These are phyloP conservation scores for Aureobasidium sp. DNA, from an alignment of 2,329 filamentous ascomycete species.

Conservation along the genomic window DNA sequence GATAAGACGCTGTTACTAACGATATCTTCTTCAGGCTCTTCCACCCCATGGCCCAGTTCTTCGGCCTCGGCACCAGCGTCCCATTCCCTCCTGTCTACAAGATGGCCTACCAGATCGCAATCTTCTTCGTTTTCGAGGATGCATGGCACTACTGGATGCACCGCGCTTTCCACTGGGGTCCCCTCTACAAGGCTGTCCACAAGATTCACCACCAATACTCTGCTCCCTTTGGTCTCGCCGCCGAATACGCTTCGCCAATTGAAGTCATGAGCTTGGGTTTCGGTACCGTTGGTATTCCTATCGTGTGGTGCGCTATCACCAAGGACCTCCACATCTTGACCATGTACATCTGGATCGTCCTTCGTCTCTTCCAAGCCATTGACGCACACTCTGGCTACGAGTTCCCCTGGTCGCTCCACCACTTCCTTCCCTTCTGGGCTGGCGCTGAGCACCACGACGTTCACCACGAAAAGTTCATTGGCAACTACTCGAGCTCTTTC, in stretches of 20 bases:
- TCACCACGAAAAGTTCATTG: conserved; percentile 97
- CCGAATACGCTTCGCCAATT: conserved; percentile 95
- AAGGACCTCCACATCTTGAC: conserved; percentile 88
- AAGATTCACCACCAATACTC: conserved; percentile 99
- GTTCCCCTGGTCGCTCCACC: conserved; percentile 93
- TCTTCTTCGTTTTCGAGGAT: conserved; percentile 96
- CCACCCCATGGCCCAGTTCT: conserved; percentile 90
- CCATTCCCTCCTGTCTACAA: conserved; percentile 81
- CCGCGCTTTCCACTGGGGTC: conserved; percentile 85
- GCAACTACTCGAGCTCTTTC: conserved; percentile 97
- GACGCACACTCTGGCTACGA: conserved; percentile 97
- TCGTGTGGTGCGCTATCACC: conserved; percentile 76
- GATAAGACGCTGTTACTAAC: conserved; percentile 7
- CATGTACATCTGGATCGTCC: conserved; percentile 94
- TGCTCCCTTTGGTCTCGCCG: conserved; percentile 89
- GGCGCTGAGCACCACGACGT: conserved; percentile 94
- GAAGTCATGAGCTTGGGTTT: conserved; percentile 92
- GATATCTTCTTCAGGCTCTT: conserved; percentile 55
- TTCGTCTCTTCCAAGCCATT: conserved; percentile 93
- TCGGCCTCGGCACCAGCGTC: conserved; percentile 78
- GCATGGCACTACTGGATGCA: conserved; percentile 98
- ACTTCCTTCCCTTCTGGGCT: conserved; percentile 96
- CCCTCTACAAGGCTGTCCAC: conserved; percentile 93
- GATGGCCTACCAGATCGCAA: conserved; percentile 82
- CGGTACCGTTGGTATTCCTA: conserved; percentile 74